phyloP scores from a whole-genome alignment of 2,329 filamentous ascomycete species.

The Colletotrichum scovillei region DNA sequence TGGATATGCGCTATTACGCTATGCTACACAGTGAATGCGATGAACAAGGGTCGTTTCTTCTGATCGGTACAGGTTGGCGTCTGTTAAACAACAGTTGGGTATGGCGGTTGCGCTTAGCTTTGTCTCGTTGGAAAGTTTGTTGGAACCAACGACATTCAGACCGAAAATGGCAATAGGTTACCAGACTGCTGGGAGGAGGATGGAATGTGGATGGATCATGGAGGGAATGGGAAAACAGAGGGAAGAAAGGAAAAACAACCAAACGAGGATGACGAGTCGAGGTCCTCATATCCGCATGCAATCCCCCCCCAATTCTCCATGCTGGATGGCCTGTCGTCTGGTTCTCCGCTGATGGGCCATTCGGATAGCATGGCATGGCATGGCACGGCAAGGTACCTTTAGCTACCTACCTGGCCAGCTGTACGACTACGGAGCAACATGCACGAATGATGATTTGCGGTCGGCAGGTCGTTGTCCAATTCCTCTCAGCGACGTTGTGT shows the following conservation, averaged over 20 bases:
- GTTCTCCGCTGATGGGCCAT: conserved; percentile 1
- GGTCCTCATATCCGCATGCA: conserved; percentile 22
- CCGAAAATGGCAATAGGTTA: conserved; percentile 17
- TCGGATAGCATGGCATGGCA: not conserved
- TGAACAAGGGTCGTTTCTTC: conserved; percentile 13
- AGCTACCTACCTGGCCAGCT: too few relatives aligned
- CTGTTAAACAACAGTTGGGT: not conserved
- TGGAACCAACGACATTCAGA: not conserved
- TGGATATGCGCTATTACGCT: not conserved
- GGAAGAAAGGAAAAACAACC: conserved; percentile 3
- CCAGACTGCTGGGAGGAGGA: conserved; percentile 26
- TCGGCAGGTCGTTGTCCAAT: not conserved
- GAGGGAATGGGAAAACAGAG: conserved; percentile 19
- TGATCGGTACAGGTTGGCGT: not conserved
- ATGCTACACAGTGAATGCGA: not conserved
- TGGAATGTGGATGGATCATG: not conserved
- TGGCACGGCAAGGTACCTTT: not conserved
- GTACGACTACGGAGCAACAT: not conserved
- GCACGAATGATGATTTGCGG: conserved; percentile 13
- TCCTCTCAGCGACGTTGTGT: conserved; percentile 4
- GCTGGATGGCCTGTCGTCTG: not conserved
- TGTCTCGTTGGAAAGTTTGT: conserved; percentile 6
- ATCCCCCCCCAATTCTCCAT: not conserved
- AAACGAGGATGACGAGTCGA: conserved; percentile 13
- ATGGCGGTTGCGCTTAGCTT: not conserved